Evolutionary conservation across 2,329 filamentous ascomycete species (phyloP).

Genomic region (Exophiala viscosa): DNA sequence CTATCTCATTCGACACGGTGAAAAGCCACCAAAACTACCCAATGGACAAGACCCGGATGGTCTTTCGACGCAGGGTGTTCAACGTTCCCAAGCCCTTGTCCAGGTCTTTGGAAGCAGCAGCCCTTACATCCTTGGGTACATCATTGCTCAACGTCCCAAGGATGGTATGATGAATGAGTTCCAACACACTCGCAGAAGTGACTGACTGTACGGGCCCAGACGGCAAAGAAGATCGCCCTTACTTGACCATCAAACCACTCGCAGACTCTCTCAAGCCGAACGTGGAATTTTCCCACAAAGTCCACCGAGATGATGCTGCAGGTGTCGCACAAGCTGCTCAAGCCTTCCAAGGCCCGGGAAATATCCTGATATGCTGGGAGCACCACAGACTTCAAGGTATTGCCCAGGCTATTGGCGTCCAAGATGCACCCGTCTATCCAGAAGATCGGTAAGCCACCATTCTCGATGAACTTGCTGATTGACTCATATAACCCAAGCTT

Average conservation of each 20-base stretch:
- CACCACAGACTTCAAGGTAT: slow-evolving; percentile 54
- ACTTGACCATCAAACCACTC: slow-evolving; percentile 56
- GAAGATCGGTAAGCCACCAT: slow-evolving; percentile 39
- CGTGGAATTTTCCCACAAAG: slow-evolving; percentile 8
- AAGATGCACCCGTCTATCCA: slow-evolving; percentile 50
- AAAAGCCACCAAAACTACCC: slow-evolving; percentile 52
- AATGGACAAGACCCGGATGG: slow-evolving; percentile 36
- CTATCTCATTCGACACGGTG: slow-evolving; percentile 62
- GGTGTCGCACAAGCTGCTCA: slow-evolving; percentile 54
- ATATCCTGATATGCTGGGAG: slow-evolving; percentile 62
- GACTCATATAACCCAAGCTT: background rate
- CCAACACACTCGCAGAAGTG: background rate
- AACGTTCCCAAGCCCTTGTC: slow-evolving; percentile 59
- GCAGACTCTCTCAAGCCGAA: slow-evolving; percentile 34
- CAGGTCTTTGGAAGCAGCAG: slow-evolving; percentile 53
- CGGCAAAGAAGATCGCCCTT: slow-evolving; percentile 52
- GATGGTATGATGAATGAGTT: slow-evolving; percentile 4
- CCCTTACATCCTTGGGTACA: slow-evolving; percentile 54
- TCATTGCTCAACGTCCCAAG: slow-evolving; percentile 56
- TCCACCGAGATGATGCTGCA: slow-evolving; percentile 50
- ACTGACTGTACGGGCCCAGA: slow-evolving; percentile 31
- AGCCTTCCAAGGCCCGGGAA: slow-evolving; percentile 48
- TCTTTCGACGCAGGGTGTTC: slow-evolving; percentile 49
- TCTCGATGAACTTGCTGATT: background rate
- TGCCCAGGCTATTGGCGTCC: slow-evolving; percentile 50